Evolutionary conservation across 176 grass and related monocot genomes (phyloP), one percentile per base, ranked within the genome.

Genomic region (Oryza meyeriana): DNA sequence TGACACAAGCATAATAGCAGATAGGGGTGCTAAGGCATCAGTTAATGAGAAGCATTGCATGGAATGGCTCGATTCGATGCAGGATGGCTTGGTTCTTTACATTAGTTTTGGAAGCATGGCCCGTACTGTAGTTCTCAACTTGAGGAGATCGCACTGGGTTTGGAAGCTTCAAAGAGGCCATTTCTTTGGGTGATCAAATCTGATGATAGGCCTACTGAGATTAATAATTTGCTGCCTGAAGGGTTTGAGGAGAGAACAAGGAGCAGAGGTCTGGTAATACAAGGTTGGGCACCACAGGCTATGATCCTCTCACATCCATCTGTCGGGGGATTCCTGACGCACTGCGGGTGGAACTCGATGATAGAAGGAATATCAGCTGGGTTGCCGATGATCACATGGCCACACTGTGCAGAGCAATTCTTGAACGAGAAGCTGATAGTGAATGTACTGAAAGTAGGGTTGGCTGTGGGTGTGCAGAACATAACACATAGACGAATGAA

Each of bases 261-360:
- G 1, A 6, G 50, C 50, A 55, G 50, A 55, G 50, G 50, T 55
- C 50, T 55, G 1, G n/a, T 55, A 85, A 64, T 91, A 39, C 63
- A 36, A 72, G 89, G 86, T 27, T 92, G 90, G 87, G 79, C 74
- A n/a, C 83, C 79, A 10, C 87, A 92, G 33, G 66, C 72, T 45
- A 58, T 89, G 79, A 92, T 89, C 38, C 65, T 92, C 24, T 85
- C 74, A 1, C 86, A 86, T 71, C 83, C 22, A 22, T 62, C 86
- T 13, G 12, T 89, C 2, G 83, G 86, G 47, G 83, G 79, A 2
- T 89, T 89, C 20, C 16, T 92, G 61, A 89, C 74, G 0, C 90
- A 92, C 69, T 92, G 83, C 5, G 83, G 90, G 16, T 92, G 86
- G 86, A 92, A 89, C 73, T 89, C 86, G 2, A 80, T 40, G 6